phyloP scores from a whole-genome alignment of 202 grass and related monocot species.

The Setaria viridis region DNA sequence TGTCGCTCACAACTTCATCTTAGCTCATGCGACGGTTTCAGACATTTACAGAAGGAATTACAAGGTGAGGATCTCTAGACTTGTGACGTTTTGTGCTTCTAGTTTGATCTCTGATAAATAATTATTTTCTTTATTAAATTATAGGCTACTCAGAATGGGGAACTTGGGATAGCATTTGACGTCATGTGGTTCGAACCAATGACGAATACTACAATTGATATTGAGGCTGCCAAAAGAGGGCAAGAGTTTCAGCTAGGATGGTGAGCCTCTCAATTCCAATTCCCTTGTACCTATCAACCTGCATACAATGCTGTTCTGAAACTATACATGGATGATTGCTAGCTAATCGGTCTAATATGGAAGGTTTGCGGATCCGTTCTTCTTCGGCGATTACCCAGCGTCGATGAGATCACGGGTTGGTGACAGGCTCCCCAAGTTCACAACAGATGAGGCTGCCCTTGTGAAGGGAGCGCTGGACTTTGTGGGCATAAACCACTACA shows the following conservation, averaged over 20 bases:
- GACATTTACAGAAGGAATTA: constrained; percentile 67
- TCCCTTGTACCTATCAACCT: background rate
- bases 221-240: constrained; percentile 77
- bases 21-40: constrained; percentile 64
- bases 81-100: background rate
- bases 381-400: constrained; percentile 90
- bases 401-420: constrained; percentile 76
- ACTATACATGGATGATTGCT: background rate
- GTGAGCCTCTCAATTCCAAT: constrained; percentile 36
- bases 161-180: constrained; percentile 86
- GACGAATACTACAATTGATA: constrained; percentile 51
- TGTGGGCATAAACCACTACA: constrained; percentile 96
- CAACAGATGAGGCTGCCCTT: constrained; percentile 57
- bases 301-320: background rate
- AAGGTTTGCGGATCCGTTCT: constrained; percentile 93
- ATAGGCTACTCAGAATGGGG: constrained; percentile 63
- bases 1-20: constrained; percentile 83
- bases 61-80: constrained; percentile 46
- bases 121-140: background rate
- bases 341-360: background rate
- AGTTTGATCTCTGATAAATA: background rate
- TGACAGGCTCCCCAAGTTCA: constrained; percentile 73
- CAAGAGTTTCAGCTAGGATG: constrained; percentile 98
- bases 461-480: constrained; percentile 91
- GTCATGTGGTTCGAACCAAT: constrained; percentile 93